Evolutionary conservation across 2,329 filamentous ascomycete species (phyloP).

Genomic region (Cyphellophora europaea): DNA sequence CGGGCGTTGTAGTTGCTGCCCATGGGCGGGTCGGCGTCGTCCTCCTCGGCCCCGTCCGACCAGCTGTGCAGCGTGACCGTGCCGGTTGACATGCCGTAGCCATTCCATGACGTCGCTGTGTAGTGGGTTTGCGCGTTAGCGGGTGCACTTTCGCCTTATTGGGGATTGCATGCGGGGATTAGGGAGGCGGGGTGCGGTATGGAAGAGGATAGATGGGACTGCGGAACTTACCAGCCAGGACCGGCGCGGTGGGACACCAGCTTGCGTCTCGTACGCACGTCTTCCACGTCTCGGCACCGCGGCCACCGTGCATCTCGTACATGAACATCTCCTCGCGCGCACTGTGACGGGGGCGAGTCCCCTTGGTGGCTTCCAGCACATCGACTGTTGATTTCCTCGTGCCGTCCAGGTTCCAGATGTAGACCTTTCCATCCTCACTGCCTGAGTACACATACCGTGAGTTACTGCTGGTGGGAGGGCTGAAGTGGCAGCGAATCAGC

Average conservation of each 20-base stretch:
- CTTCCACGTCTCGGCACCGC: constrained; percentile 48
- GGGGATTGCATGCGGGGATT: constrained; percentile 36
- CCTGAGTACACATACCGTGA: constrained; percentile 90
- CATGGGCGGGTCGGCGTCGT: constrained; percentile 54
- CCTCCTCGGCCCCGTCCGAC: constrained; percentile 55
- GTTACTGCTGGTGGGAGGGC: constrained; percentile 74
- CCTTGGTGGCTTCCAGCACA: constrained; percentile 60
- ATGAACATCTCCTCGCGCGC: constrained; percentile 50
- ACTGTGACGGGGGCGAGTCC: constrained; percentile 47
- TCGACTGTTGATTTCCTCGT: constrained; percentile 71
- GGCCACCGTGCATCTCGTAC: constrained; percentile 33
- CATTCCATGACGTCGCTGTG: constrained; percentile 72
- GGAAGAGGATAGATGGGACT: constrained; percentile 2
- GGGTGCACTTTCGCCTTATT: too few relatives aligned
- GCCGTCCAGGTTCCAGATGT: constrained; percentile 88
- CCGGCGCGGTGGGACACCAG: constrained; percentile 79
- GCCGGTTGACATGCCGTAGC: constrained; percentile 61
- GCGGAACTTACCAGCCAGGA: constrained; percentile 54
- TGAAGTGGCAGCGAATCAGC: constrained; percentile 91
- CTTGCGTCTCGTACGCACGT: constrained; percentile 80
- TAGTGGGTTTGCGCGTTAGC: constrained; percentile 10
- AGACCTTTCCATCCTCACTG: constrained; percentile 79
- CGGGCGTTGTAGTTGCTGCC: constrained; percentile 53
- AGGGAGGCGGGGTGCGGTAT: neutral
- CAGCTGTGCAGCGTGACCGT: constrained; percentile 72